Evolutionary conservation across 805 yeast species (phyloP).

Genomic region (Blastobotrys muscicola): DNA sequence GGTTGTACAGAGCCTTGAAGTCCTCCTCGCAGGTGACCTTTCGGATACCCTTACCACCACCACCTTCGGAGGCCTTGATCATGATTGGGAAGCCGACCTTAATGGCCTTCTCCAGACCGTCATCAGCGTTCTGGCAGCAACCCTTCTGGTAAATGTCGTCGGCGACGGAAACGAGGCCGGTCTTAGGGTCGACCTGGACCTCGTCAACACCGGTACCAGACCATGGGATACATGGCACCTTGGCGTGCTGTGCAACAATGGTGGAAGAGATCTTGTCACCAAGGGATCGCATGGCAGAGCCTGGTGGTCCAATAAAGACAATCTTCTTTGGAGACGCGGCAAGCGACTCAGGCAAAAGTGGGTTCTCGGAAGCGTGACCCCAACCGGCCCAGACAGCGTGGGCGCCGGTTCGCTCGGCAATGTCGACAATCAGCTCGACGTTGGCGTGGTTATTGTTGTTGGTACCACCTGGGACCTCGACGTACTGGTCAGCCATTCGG

Average conservation of each 20-base stretch:
- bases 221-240: constrained; percentile 99
- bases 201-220: constrained; percentile 94
- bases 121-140: constrained; percentile 77
- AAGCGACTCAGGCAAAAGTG: constrained; percentile 81
- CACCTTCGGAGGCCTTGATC: constrained; percentile 99
- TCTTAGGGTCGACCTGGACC: constrained; percentile 56
- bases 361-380: constrained; percentile 99
- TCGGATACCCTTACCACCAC: constrained; percentile 99
- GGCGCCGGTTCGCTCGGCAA: constrained; percentile 92
- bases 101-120: constrained; percentile 78
- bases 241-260: constrained; percentile 97
- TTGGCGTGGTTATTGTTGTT: constrained; percentile 98
- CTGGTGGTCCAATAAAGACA: constrained; percentile 97
- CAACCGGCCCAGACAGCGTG: constrained; percentile 99
- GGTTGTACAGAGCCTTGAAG: constrained; percentile 68
- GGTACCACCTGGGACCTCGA: constrained; percentile 98
- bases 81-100: constrained; percentile 94
- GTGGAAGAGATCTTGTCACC: constrained; percentile 98
- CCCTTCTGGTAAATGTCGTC: constrained; percentile 81
- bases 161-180: constrained; percentile 81
- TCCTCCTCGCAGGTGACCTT: constrained; percentile 81
- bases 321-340: constrained; percentile 89
- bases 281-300: constrained; percentile 97
- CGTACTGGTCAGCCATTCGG: constrained; percentile 97
- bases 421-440: constrained; percentile 91